A percentile compares a stretch with the other conserved stretches of the same genome.
Evolutionary conservation across 2,329 filamentous ascomycete species (phyloP).

Genomic region (Trichoderma simmonsii): DNA sequence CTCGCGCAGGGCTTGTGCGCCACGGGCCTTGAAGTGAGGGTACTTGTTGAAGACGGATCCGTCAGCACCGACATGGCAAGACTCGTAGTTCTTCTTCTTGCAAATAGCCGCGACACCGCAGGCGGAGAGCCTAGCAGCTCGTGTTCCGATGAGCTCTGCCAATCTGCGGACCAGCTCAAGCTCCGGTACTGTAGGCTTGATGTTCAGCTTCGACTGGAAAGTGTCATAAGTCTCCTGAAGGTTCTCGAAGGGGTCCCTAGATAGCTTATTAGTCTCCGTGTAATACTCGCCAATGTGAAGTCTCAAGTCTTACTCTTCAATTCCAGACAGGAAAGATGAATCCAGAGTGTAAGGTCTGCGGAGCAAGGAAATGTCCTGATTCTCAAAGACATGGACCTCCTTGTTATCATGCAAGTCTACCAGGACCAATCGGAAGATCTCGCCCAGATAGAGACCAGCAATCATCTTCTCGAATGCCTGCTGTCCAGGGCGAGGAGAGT

Average conservation of each 20-base stretch:
- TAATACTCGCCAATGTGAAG: conserved; percentile 21
- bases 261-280: conserved; percentile 20
- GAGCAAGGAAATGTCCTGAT: conserved; percentile 75
- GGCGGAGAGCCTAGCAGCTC: conserved; percentile 85
- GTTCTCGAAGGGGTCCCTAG: conserved; percentile 89
- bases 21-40: conserved; percentile 92
- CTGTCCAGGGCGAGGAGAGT: conserved; percentile 88
- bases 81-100: conserved; percentile 88
- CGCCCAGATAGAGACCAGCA: conserved; percentile 87
- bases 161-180: conserved; percentile 85
- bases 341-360: conserved; percentile 87
- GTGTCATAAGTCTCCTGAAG: conserved; percentile 82
- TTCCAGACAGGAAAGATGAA: conserved; percentile 85
- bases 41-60: conserved; percentile 99
- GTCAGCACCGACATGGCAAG: conserved; percentile 92
- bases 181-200: conserved; percentile 71
- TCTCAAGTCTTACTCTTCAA: conserved; percentile 69
- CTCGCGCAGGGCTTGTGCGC: conserved; percentile 84
- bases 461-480: conserved; percentile 99
- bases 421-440: conserved; percentile 86
- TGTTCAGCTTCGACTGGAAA: conserved; percentile 71
- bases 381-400: conserved; percentile 72
- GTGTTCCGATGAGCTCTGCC: conserved; percentile 90
- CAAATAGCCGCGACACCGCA: conserved; percentile 95
- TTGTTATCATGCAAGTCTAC: conserved; percentile 81